A percentile compares a stretch with the other conserved stretches of the same genome.
Conservation (phyloP, 2,329 filamentous ascomycete species). For the Drechslerella coelobrocha region DNA sequence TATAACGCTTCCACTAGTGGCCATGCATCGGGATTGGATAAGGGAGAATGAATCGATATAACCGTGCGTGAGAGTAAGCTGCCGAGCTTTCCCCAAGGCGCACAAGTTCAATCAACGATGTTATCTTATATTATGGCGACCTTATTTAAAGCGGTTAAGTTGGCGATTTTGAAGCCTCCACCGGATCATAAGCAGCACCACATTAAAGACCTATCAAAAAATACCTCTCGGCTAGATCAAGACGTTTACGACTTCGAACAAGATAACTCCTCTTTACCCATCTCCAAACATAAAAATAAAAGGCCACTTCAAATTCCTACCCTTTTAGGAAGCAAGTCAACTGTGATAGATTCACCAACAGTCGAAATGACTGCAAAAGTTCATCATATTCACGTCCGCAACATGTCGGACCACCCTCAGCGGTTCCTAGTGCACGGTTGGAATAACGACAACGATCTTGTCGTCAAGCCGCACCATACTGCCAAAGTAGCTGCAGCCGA, state of each 20-base stretch:
- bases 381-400: conserved; percentile 57
- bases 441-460: conserved; percentile 57
- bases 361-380: conserved; percentile 43
- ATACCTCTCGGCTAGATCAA: not conserved
- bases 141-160: not conserved
- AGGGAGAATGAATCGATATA: not conserved
- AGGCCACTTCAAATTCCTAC: not conserved
- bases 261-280: conserved; percentile 10
- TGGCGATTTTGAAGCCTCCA: not conserved
- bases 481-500: conserved; percentile 56
- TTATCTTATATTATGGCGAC: not conserved
- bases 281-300: not conserved
- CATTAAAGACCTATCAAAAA: too few relatives aligned
- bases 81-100: too few relatives aligned
- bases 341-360: not conserved
- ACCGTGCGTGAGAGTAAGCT: too few relatives aligned
- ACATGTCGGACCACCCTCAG: conserved; percentile 58
- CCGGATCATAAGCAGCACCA: not conserved
- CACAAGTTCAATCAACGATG: too few relatives aligned
- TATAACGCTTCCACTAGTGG: conserved; percentile 3
- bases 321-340: not conserved
- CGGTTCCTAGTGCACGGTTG: conserved; percentile 59
- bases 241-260: conserved; percentile 20
- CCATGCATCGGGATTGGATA: not conserved
- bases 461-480: conserved; percentile 55